A percentile compares a stretch with the other conserved stretches of the same genome.
These are phyloP conservation scores for Neopestalotiopsis clavispora DNA, from an alignment of 2,329 filamentous ascomycete genomes.

Conservation along the genomic window DNA sequence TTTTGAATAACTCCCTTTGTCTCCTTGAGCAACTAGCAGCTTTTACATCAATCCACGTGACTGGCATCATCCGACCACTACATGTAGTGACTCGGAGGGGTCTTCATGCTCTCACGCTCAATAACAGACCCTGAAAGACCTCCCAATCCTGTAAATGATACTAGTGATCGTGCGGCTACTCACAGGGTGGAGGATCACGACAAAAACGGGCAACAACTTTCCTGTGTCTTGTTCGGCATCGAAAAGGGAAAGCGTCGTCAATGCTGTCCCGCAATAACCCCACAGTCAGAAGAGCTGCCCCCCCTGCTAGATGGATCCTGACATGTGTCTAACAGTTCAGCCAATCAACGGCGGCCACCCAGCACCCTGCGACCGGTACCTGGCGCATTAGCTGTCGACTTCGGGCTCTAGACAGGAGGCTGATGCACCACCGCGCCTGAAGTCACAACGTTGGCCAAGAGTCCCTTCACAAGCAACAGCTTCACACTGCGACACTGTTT, in stretches of 20 bases:
- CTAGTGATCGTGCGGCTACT: not conserved
- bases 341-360: not conserved
- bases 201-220: not conserved
- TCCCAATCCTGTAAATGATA: too few relatives aligned
- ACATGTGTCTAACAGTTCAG: constrained; percentile 2
- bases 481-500: not conserved
- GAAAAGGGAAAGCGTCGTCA: not conserved
- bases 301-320: constrained; percentile 5
- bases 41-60: too few relatives aligned
- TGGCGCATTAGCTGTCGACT: not conserved
- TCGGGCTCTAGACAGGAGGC: not conserved
- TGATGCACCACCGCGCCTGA: constrained; percentile 10
- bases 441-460: not conserved
- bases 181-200: not conserved
- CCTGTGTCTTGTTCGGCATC: not conserved
- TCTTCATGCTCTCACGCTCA: too few relatives aligned
- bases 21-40: too few relatives aligned
- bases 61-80: too few relatives aligned
- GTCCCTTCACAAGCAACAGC: not conserved
- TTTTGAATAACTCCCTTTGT: too few relatives aligned
- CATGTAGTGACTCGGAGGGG: too few relatives aligned
- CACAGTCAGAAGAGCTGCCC: not conserved
- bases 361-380: not conserved
- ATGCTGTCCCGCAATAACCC: not conserved
- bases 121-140: too few relatives aligned